Conservation (phyloP, 345 rosid species). For the Conringia planisiliqua region DNA sequence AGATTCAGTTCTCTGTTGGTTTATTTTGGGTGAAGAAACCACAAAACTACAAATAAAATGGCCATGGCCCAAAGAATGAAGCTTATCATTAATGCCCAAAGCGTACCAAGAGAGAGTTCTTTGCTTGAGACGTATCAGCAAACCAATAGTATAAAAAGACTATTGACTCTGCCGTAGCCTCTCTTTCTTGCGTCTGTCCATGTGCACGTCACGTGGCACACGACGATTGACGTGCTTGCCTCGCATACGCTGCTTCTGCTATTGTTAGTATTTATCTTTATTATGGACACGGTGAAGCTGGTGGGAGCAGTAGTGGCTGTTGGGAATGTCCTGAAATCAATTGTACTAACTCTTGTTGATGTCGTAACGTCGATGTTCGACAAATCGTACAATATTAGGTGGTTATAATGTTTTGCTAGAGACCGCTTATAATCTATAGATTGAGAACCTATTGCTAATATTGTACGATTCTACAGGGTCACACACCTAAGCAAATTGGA, state of each 20-base stretch:
- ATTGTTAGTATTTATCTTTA: slow-evolving; percentile 35
- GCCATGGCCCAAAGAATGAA: too few relatives aligned
- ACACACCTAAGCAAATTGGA: too few relatives aligned
- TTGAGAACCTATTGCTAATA: too few relatives aligned
- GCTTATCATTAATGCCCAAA: not conserved
- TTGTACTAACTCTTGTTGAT: too few relatives aligned
- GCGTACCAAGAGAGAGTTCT: too few relatives aligned
- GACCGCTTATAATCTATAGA: too few relatives aligned
- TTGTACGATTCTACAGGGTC: too few relatives aligned
- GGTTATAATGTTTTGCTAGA: too few relatives aligned
- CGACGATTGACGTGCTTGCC: not conserved
- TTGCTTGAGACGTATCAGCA: not conserved
- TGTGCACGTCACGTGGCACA: slow-evolving; percentile 22
- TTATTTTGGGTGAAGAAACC: not conserved
- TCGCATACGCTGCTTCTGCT: slow-evolving; percentile 29
- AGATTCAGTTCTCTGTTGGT: slow-evolving; percentile 2
- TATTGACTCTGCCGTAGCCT: not conserved
- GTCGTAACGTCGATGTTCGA: too few relatives aligned
- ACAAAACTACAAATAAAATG: too few relatives aligned
- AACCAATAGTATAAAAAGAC: not conserved
- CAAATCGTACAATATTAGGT: too few relatives aligned
- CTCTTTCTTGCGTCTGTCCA: slow-evolving; percentile 11
- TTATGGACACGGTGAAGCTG: slow-evolving; percentile 47
- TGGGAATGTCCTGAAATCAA: too few relatives aligned
- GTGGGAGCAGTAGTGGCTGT: slow-evolving; percentile 20